A percentile compares a stretch with the other conserved stretches of the same genome.
phyloP scores from a whole-genome alignment of 169 alveolate species.

The Babesia bigemina region DNA sequence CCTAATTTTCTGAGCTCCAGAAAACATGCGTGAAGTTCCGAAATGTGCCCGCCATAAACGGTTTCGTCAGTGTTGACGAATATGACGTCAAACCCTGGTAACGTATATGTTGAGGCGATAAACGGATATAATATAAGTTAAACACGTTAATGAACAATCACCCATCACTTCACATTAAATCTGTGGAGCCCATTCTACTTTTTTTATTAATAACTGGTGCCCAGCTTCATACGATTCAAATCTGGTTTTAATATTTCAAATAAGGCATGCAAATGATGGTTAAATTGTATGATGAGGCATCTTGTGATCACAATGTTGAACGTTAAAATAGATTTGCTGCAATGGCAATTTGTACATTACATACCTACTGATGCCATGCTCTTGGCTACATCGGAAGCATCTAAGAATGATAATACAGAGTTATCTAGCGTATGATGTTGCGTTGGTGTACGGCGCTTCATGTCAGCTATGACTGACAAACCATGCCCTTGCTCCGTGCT shows the following conservation, averaged over 20 bases:
- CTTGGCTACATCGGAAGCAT: conserved; percentile 67
- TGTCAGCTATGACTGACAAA: conserved; percentile 75
- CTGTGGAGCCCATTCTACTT: no score
- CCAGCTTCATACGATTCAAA: no score
- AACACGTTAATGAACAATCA: no score
- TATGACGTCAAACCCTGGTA: conserved; percentile 75
- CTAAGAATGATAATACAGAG: conserved; percentile 27
- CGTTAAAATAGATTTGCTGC: no score
- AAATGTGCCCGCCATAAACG: conserved; percentile 68
- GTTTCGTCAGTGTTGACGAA: conserved; percentile 75
- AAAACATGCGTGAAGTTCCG: conserved; percentile 66
- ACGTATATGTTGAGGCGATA: neutral
- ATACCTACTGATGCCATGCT: conserved; percentile 54
- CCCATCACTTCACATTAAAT: no score
- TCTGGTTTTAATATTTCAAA: no score
- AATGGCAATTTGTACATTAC: neutral
- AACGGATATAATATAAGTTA: no score
- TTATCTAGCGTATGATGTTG: conserved; percentile 46
- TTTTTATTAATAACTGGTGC: no score
- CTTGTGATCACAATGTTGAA: no score
- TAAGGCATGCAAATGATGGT: no score
- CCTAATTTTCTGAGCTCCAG: conserved; percentile 65
- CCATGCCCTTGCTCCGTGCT: conserved; percentile 68
- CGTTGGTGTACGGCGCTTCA: conserved; percentile 76
- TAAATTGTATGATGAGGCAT: no score